A percentile compares a stretch with the other conserved stretches of the same genome.
These are phyloP conservation scores for Phyllosticta capitalensis DNA, from an alignment of 2,329 filamentous ascomycete genomes.

Conservation along the genomic window DNA sequence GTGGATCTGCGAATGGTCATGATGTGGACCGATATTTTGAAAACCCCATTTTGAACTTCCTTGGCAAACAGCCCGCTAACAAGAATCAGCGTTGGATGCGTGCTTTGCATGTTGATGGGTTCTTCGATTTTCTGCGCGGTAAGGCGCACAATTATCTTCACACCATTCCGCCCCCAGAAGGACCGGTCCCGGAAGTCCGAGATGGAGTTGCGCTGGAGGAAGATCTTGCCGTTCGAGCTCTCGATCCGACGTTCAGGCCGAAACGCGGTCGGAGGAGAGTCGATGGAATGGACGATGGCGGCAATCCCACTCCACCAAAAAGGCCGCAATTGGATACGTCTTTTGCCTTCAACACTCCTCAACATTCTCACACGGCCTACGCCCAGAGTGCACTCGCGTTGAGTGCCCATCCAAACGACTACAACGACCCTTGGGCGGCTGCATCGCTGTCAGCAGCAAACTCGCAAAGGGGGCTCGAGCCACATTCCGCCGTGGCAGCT, in stretches of 20 bases:
- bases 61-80: no score
- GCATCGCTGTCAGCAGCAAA: conserved; percentile 29
- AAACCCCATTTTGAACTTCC: no score
- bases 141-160: conserved; percentile 73
- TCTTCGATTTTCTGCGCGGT: conserved; percentile 80
- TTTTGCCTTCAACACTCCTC: conserved; percentile 23
- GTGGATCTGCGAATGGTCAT: background rate
- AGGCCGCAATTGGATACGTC: conserved; percentile 52
- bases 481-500: conserved; percentile 35
- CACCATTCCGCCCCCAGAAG: conserved; percentile 57
- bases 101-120: conserved; percentile 89
- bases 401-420: conserved; percentile 46
- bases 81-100: conserved; percentile 76
- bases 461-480: conserved; percentile 22
- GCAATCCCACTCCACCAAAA: conserved; percentile 44
- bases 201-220: conserved; percentile 81
- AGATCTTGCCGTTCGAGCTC: conserved; percentile 74
- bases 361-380: conserved; percentile 38
- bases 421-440: conserved; percentile 39
- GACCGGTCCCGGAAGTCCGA: conserved; percentile 55
- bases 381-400: conserved; percentile 43
- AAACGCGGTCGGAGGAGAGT: conserved; percentile 54
- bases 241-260: conserved; percentile 64
- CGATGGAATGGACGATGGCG: conserved; percentile 46
- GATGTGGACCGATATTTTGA: no score